phyloP scores from a whole-genome alignment of 106 monocot species.

The Acanthochlamys bracteata region DNA sequence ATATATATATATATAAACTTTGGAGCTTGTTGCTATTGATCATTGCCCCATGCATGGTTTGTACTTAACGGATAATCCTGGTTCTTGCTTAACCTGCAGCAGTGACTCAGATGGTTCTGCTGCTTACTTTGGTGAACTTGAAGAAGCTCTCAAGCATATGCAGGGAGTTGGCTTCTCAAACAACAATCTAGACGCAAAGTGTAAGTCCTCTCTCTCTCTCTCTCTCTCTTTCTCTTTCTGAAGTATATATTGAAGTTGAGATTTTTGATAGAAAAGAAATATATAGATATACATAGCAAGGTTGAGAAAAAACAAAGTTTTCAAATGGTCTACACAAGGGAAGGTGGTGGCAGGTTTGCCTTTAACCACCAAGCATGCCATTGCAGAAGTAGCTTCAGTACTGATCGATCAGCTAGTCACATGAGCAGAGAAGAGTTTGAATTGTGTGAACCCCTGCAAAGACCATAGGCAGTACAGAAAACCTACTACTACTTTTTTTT shows the following conservation, averaged over 20 bases:
- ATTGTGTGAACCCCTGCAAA: neutral
- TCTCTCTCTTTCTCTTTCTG: neutral
- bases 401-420: neutral
- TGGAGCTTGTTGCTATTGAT: neutral
- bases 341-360: conserved; percentile 1
- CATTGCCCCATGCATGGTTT: neutral
- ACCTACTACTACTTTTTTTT: neutral
- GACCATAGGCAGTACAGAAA: neutral
- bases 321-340: neutral
- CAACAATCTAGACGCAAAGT: conserved; percentile 40
- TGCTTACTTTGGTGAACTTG: conserved; percentile 76
- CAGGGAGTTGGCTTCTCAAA: conserved; percentile 57
- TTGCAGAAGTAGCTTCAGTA: neutral
- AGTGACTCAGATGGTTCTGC: conserved; percentile 64
- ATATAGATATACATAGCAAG: neutral
- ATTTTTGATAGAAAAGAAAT: too few species aligned
- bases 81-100: conserved; percentile 10
- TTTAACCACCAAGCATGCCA: neutral
- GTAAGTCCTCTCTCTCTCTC: conserved; percentile 14
- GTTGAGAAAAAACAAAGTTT: neutral
- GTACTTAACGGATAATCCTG: neutral
- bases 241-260: too few species aligned
- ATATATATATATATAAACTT: neutral
- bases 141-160: conserved; percentile 91
- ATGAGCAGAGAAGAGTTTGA: neutral